A percentile compares a stretch with the other conserved stretches of the same genome.
Conservation (phyloP, 192 early-diverging fungal species). For the Coemansia sp. region DNA sequence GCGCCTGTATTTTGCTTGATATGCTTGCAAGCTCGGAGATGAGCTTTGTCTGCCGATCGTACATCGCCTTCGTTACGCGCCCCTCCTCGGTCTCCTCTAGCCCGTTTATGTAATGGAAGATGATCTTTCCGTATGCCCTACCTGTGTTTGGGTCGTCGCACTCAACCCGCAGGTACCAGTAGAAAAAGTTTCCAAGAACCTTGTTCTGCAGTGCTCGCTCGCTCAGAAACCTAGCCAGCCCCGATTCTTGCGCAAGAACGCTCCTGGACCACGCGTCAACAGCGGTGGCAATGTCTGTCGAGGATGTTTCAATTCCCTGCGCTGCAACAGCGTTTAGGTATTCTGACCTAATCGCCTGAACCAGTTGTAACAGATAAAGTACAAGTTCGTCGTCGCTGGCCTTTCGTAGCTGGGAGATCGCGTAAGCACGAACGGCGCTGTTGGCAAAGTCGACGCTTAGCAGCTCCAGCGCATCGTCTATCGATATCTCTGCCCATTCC, state of each 20-base stretch:
- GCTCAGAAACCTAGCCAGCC: slow-evolving; percentile 85
- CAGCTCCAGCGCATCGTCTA: slow-evolving; percentile 95
- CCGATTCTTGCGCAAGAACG: slow-evolving; percentile 58
- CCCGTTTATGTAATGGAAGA: slow-evolving; percentile 75
- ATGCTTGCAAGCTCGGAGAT: slow-evolving; percentile 73
- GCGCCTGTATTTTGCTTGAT: slow-evolving; percentile 68
- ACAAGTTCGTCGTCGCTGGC: slow-evolving; percentile 96
- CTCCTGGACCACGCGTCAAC: slow-evolving; percentile 24
- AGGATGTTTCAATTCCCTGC: slow-evolving; percentile 27
- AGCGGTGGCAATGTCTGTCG: slow-evolving; percentile 7
- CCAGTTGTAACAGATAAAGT: slow-evolving; percentile 93
- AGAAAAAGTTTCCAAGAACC: slow-evolving; percentile 88
- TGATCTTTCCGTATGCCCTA: slow-evolving; percentile 84
- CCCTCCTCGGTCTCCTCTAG: slow-evolving; percentile 63
- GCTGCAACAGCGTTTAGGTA: slow-evolving; percentile 54
- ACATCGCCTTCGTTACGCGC: slow-evolving; percentile 64
- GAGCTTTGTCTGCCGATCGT: slow-evolving; percentile 83
- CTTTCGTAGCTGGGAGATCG: slow-evolving; percentile 82
- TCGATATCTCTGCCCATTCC: slow-evolving; percentile 88
- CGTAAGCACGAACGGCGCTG: slow-evolving; percentile 77
- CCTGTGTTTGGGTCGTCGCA: slow-evolving; percentile 82
- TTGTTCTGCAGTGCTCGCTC: slow-evolving; percentile 82
- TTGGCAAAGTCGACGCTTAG: slow-evolving; percentile 88
- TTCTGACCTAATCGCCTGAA: slow-evolving; percentile 98
- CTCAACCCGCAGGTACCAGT: slow-evolving; percentile 99